Percentiles rank a stretch among this genome's conserved stretches.
phyloP scores from a whole-genome alignment of 371 early-diverging fungal genomes.

The Saksenaea oblongispora region DNA sequence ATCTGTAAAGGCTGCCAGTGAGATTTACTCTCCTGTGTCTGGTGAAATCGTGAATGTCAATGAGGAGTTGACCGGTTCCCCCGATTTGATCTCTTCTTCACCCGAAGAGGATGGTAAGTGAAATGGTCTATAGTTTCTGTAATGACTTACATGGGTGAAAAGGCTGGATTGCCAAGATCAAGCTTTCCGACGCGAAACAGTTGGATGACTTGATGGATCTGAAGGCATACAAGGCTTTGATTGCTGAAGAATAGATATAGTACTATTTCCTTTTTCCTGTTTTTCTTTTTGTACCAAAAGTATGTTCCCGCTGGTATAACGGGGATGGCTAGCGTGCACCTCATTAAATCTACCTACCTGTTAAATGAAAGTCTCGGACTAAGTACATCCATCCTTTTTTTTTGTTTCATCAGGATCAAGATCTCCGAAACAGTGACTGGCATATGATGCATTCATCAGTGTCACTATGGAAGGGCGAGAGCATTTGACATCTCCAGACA shows the following conservation, averaged over 20 bases:
- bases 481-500: no score
- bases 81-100: conserved; percentile 76
- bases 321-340: not conserved
- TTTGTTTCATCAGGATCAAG: not conserved
- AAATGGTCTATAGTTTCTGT: no score
- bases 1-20: conserved; percentile 95
- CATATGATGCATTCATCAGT: no score
- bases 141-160: not conserved
- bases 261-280: conserved; percentile 3
- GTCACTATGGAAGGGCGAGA: no score
- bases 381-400: not conserved
- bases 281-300: conserved; percentile 9
- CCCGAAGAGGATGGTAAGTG: conserved; percentile 77
- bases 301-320: no score
- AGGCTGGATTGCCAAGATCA: conserved; percentile 95
- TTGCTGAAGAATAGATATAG: conserved; percentile 19
- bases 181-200: conserved; percentile 69
- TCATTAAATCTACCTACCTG: not conserved
- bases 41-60: conserved; percentile 88
- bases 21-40: conserved; percentile 87
- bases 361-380: no score
- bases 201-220: conserved; percentile 76
- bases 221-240: conserved; percentile 62
- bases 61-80: conserved; percentile 59
- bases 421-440: no score